Conservation (phyloP, 164 flowering plant genomes). For the Macadamia integrifolia region DNA sequence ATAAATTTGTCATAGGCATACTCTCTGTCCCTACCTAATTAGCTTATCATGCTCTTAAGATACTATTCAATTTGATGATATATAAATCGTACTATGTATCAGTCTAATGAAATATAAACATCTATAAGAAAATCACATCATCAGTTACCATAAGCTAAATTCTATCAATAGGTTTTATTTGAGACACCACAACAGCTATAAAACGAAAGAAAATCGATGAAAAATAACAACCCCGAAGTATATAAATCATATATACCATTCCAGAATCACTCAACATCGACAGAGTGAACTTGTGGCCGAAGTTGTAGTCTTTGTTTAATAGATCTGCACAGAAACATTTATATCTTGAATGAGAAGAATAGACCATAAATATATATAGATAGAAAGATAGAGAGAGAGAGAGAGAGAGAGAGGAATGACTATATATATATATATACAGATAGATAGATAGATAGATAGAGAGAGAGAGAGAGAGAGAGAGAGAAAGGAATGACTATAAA, state of each 20-base stretch:
- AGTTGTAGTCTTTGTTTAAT: slow-evolving; percentile 66
- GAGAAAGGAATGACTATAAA: neutral
- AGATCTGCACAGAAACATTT: slow-evolving; percentile 44
- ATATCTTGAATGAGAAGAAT: neutral
- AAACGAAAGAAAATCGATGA: neutral
- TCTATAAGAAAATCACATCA: too few species aligned
- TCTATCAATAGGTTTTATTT: neutral
- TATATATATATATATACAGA: neutral
- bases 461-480: too few species aligned
- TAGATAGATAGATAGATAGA: neutral
- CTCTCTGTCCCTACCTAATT: too few species aligned
- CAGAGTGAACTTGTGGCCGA: slow-evolving; percentile 57
- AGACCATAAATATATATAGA: neutral
- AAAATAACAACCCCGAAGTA: neutral
- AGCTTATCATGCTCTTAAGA: too few species aligned
- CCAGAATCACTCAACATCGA: slow-evolving; percentile 44
- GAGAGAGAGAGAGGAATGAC: neutral
- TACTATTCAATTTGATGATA: too few species aligned
- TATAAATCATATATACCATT: slow-evolving; percentile 37
- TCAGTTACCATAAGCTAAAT: too few species aligned
- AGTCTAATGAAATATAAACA: too few species aligned
- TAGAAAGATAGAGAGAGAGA: neutral
- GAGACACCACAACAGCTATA: neutral
- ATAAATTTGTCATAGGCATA: too few species aligned
- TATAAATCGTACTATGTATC: too few species aligned